Conservation (phyloP, 768 basidiomycete genomes). For the Guyanaporus albipodus region DNA sequence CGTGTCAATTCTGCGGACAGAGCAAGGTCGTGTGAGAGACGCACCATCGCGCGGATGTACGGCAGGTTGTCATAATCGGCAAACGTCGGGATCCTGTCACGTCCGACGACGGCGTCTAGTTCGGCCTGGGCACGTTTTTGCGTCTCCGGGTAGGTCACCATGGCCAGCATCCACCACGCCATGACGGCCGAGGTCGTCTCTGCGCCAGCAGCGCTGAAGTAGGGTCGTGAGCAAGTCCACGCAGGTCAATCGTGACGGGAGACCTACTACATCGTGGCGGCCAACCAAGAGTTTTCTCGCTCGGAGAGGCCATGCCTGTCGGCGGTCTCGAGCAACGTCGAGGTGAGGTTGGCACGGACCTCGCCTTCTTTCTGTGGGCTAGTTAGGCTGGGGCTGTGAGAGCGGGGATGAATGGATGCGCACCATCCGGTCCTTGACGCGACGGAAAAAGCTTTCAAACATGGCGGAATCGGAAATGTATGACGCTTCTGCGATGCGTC, state of each 20-base stretch:
- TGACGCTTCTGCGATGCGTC: not conserved
- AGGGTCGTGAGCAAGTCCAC: not conserved
- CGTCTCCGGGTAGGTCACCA: slow-evolving; percentile 25
- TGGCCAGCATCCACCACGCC: slow-evolving; percentile 23
- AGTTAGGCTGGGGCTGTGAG: not conserved
- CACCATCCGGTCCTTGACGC: slow-evolving; percentile 3
- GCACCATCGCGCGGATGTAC: slow-evolving; percentile 6
- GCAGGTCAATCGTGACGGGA: too few species aligned
- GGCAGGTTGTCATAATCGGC: slow-evolving; percentile 5
- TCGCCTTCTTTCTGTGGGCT: slow-evolving; percentile 1
- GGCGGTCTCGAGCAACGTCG: not conserved
- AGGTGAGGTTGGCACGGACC: not conserved
- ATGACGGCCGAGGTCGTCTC: slow-evolving; percentile 1
- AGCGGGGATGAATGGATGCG: not conserved
- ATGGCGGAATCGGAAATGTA: not conserved
- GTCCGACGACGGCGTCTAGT: slow-evolving; percentile 25
- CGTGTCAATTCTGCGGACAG: too few species aligned
- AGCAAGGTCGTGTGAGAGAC: too few species aligned
- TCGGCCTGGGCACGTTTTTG: slow-evolving; percentile 25
- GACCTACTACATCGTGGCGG: slow-evolving; percentile 13
- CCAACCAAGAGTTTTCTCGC: slow-evolving; percentile 17
- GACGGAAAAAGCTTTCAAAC: not conserved
- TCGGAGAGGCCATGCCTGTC: slow-evolving; percentile 5
- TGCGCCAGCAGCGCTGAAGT: slow-evolving; percentile 4
- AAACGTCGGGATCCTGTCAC: slow-evolving; percentile 15